These are phyloP conservation scores for Colletotrichum viniferum DNA, from an alignment of 2,329 filamentous ascomycete genomes.

Conservation along the genomic window DNA sequence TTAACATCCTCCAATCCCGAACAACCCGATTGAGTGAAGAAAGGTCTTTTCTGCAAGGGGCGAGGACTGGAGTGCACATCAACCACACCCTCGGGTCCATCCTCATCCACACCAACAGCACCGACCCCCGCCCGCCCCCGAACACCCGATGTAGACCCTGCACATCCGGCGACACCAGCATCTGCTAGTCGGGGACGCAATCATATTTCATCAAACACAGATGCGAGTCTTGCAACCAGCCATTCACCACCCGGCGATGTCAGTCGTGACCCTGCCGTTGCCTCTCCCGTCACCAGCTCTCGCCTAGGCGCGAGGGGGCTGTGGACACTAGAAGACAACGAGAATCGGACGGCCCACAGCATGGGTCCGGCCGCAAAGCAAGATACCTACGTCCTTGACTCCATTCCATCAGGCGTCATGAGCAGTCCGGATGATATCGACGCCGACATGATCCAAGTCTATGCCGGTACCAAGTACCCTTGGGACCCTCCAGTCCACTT, in stretches of 20 bases:
- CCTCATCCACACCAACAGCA: background rate
- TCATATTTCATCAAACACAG: fast-evolving
- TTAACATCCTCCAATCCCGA: background rate
- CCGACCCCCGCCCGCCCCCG: background rate
- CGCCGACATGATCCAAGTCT: slow-evolving; percentile 48
- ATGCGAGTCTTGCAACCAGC: fast-evolving
- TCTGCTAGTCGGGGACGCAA: fast-evolving
- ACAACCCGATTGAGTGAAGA: background rate
- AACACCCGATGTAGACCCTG: background rate
- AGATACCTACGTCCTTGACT: slow-evolving; percentile 49
- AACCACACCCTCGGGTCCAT: slow-evolving; percentile 18
- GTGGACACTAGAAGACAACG: slow-evolving; percentile 46
- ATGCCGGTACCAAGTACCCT: slow-evolving; percentile 34
- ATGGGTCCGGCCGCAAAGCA: slow-evolving; percentile 51
- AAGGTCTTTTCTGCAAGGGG: slow-evolving; percentile 38
- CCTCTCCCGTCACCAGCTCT: background rate
- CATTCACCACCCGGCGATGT: background rate
- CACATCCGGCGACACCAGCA: background rate
- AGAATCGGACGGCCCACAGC: slow-evolving; percentile 45
- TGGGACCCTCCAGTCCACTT: slow-evolving; percentile 50
- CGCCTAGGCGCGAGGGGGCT: background rate
- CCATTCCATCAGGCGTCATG: slow-evolving; percentile 50
- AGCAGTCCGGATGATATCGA: slow-evolving; percentile 46
- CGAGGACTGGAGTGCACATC: slow-evolving; percentile 37
- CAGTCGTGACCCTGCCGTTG: background rate